Base-by-base conservation (phyloP, 1,139 yeast genomes). In the Torulaspora pretoriensis region DNA sequence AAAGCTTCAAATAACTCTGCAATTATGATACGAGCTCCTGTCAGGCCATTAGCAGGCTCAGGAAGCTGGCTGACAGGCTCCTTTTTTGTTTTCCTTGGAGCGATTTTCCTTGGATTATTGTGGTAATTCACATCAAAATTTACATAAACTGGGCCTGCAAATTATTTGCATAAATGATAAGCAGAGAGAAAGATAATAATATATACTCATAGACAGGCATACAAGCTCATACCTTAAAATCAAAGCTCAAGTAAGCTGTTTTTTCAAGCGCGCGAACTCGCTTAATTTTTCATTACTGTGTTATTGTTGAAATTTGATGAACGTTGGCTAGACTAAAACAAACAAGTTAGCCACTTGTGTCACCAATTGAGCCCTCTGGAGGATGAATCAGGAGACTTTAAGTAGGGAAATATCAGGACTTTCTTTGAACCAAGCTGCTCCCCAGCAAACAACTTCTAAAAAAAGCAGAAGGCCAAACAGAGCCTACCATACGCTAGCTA, bases 401-500 rank as follows among this genome's bases (percentile, higher is more conserved):
- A 34, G 42, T 13, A 44, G 43, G 38, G 43, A 47, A 23, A 44
- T 47, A 14, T 47, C 50, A 12, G 43, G 36, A 19, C 43, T 47
- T 32, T 47, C 50, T 12, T 35, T 47, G 36, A 46, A 42, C 27
- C 48, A 43, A 29, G 30, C 43, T 22, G 40, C 32, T 10, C n/a
- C 35, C 27, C 39, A 39, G 22, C 42, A 39, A 32, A 35, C 35
- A 25, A 32, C 38, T 25, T 40, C 46, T 12, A 47, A 24, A 32
- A 47, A 47, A 40, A 42, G 44, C 27, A 40, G 48, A 39, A 42
- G 50, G 36, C 50, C 50, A 19, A 43, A 47, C 23, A 43, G 50
- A 28, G 50, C 42, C 10, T 44, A 47, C 30, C 50, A 47, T 27
- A 31, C 42, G 26, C 40, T 39, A 19, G 47, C 46, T 4, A 32